Evolutionary conservation across 208 protist genomes (phyloP).

Genomic region (Kentomonas sorsogonicus): DNA sequence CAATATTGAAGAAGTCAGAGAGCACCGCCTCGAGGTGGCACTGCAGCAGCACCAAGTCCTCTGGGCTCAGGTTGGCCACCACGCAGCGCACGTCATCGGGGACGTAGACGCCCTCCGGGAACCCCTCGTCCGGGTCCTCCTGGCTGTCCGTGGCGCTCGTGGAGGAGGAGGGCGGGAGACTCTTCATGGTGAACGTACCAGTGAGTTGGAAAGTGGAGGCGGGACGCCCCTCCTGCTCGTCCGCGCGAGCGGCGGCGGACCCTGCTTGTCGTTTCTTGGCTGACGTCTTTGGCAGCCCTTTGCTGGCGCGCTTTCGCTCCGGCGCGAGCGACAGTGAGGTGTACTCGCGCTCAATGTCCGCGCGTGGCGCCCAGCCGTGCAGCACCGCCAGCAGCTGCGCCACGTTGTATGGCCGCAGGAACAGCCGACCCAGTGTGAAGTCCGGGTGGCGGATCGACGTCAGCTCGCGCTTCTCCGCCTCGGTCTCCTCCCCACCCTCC

Average conservation of each 20-base stretch:
- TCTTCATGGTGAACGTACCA: background rate
- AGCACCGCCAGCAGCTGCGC: conserved; percentile 76
- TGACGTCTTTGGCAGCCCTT: background rate
- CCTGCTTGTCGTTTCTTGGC: too few relatives aligned
- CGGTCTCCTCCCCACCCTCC: background rate
- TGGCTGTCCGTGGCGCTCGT: background rate
- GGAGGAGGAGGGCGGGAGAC: conserved; percentile 9
- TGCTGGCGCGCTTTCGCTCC: background rate
- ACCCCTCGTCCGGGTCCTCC: conserved; percentile 15
- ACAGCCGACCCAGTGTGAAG: conserved; percentile 76
- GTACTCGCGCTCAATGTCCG: conserved; percentile 39
- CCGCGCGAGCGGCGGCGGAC: conserved; percentile 10
- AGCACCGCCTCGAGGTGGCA: conserved; percentile 71
- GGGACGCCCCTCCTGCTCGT: conserved; percentile 2
- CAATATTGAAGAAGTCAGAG: conserved; percentile 67
- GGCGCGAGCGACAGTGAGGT: conserved; percentile 33
- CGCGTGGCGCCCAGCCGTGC: conserved; percentile 41
- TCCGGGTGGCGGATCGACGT: conserved; percentile 16
- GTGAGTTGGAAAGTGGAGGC: background rate
- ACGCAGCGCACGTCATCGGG: conserved; percentile 42
- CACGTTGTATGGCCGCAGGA: conserved; percentile 81
- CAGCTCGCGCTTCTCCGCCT: background rate
- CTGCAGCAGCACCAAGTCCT: conserved; percentile 61
- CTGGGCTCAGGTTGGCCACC: conserved; percentile 31
- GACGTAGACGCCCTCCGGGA: conserved; percentile 39